Base-by-base conservation (phyloP, 2,329 filamentous ascomycete species). In the Paecilomyces sp. region DNA sequence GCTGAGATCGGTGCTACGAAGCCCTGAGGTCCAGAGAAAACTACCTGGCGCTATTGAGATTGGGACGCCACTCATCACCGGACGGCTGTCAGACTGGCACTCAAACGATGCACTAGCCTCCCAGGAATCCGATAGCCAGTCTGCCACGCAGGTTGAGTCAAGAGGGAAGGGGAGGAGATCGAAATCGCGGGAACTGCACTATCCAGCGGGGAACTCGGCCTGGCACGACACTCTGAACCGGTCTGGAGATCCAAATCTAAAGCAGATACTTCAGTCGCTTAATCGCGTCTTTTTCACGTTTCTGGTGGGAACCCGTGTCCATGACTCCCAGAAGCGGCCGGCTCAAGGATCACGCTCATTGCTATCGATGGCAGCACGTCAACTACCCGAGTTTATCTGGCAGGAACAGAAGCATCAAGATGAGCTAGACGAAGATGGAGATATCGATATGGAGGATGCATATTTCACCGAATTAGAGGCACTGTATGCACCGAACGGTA, bases 381-480 rank as follows among this genome's bases (percentile, higher is more conserved):
- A 68, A 24, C 64, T 77, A 24, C 75, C 75, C 3, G 67, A 70
- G 28, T 77, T 75, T 61, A 75, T 78, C 54, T 65, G 70, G 15
- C 64, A 67, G 4, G 75, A 77, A 59, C 75, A 77, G 61, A 64
- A 66, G 51, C 60, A 67, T 51, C 68, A 74, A 36, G 65, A 77
- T 59, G 68, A 71, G 24, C 55, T 61, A 24, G 70, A 73, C 3
- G 66, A 69, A n/a, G 66, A 73, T 47, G 65, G 66, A 3, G 71
- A 74, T 18, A 67, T 71, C 47, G 70, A 78, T 63, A 75, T 77
- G 71, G 75, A 72, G 33, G 70, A 75, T 66, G 69, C 68, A 56
- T 75, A 77, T 59, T 76, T 77, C 61, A 77, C 74, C 6, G 74
- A 78, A 59, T 60, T 78, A 56, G 75, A 78, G 60, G 63, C 67